Percentiles rank a stretch among this genome's conserved stretches.
These are phyloP conservation scores for Paraconiothyrium brasiliense DNA, from an alignment of 2,329 filamentous ascomycete species.

Conservation along the genomic window DNA sequence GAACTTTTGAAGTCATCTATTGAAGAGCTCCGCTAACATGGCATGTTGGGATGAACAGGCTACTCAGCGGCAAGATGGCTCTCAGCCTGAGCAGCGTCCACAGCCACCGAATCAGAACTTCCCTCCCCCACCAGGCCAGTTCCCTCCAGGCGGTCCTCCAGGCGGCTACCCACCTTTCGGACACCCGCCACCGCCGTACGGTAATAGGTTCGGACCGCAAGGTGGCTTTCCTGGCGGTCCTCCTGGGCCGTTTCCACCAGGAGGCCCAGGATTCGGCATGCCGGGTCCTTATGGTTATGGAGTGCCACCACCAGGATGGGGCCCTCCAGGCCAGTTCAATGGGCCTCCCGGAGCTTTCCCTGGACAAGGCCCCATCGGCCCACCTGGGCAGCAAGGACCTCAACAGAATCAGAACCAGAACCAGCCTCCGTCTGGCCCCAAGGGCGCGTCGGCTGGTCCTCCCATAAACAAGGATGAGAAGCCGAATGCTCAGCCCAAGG, in stretches of 20 bases:
- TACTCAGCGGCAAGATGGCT: conserved; percentile 37
- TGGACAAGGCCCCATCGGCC: conserved; percentile 68
- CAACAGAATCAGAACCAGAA: conserved; percentile 49
- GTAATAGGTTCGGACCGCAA: conserved; percentile 57
- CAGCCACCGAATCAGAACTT: conserved; percentile 51
- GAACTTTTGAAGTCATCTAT: conserved; percentile 23
- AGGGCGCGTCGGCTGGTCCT: conserved; percentile 44
- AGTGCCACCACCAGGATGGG: conserved; percentile 75
- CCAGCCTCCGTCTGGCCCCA: conserved; percentile 50
- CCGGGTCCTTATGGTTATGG: conserved; percentile 77
- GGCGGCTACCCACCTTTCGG: conserved; percentile 53
- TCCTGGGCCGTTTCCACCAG: conserved; percentile 58
- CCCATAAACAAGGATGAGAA: conserved; percentile 41
- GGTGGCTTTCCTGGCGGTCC: conserved; percentile 54
- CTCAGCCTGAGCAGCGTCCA: conserved; percentile 39
- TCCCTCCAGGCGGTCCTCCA: conserved; percentile 51
- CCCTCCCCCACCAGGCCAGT: conserved; percentile 50
- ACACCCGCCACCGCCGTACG: conserved; percentile 51
- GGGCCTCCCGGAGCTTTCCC: conserved; percentile 71
- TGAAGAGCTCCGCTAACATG: conserved; percentile 34
- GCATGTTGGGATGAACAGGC: conserved; percentile 38
- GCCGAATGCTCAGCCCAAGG: conserved; percentile 39
- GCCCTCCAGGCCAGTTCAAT: conserved; percentile 79
- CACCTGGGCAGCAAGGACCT: conserved; percentile 57
- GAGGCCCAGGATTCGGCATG: conserved; percentile 68